These are phyloP conservation scores for Atkinsonella hypoxylon DNA, from an alignment of 2,329 filamentous ascomycete species.

Conservation along the genomic window DNA sequence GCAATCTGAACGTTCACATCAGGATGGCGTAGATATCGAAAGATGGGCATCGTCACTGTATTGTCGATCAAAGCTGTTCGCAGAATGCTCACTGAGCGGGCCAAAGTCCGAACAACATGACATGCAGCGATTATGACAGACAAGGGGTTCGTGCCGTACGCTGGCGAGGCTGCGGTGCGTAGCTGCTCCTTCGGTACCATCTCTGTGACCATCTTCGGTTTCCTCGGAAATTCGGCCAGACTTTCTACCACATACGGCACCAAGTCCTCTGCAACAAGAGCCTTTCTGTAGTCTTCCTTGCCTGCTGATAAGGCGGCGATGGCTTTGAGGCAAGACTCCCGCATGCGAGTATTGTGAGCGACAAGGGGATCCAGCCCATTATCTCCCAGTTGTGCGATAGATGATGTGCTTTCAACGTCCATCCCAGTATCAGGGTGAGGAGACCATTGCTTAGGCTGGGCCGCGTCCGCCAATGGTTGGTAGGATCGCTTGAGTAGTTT, in stretches of 20 bases:
- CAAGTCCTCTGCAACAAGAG: constrained; percentile 69
- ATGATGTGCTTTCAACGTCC: constrained; percentile 21
- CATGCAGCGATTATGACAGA: constrained; percentile 77
- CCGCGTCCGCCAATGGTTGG: constrained; percentile 25
- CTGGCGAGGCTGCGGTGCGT: constrained; percentile 20
- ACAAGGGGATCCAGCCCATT: constrained; percentile 47
- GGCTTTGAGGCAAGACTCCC: constrained; percentile 66
- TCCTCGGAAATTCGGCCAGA: constrained; percentile 44
- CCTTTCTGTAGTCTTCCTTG: constrained; percentile 75
- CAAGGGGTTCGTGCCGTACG: constrained; percentile 62
- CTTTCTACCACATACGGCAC: constrained; percentile 76
- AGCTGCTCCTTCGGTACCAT: constrained; percentile 23
- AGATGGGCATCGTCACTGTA: constrained; percentile 65
- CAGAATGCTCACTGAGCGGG: constrained; percentile 72
- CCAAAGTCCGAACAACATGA: constrained; percentile 66
- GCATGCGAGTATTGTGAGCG: constrained; percentile 61
- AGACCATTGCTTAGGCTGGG: constrained; percentile 26
- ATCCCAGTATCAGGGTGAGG: constrained; percentile 23
- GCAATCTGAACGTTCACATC: constrained; percentile 75
- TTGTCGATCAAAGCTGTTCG: constrained; percentile 82
- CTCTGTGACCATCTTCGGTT: constrained; percentile 30
- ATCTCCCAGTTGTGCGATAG: constrained; percentile 40
- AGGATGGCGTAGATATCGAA: constrained; percentile 60
- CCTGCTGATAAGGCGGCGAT: constrained; percentile 71
- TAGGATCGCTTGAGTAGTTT: constrained; percentile 41